Evolutionary conservation across 169 alveolate genomes (phyloP).

Genomic region (Plasmodium vivax): DNA sequence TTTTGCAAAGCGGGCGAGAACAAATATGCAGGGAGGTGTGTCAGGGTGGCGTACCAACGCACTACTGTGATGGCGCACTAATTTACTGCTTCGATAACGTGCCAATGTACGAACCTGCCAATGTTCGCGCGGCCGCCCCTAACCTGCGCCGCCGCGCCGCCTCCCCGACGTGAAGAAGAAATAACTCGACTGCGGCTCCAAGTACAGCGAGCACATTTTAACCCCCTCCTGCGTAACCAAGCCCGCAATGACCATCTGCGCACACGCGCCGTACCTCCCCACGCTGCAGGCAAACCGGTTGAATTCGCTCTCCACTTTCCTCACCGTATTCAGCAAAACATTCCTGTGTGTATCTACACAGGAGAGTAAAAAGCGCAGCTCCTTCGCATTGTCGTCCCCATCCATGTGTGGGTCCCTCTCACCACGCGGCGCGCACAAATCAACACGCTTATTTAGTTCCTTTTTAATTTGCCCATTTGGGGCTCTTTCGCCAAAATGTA

Average conservation of each 20-base stretch:
- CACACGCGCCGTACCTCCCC: not conserved
- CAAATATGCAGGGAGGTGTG: not conserved
- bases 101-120: not conserved
- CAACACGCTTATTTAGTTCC: not conserved
- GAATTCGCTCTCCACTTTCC: not conserved
- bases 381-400: not conserved
- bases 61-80: not conserved
- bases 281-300: not conserved
- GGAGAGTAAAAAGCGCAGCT: not conserved
- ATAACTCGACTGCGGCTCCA: slow-evolving; percentile 20
- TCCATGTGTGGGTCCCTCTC: not conserved
- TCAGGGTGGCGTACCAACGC: not conserved
- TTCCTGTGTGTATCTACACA: not conserved
- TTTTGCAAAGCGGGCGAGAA: not conserved
- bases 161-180: not conserved
- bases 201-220: slow-evolving; percentile 15
- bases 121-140: not conserved
- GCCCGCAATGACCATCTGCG: not conserved
- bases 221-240: slow-evolving; percentile 22
- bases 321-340: not conserved
- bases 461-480: not conserved
- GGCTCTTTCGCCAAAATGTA: not conserved
- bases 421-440: not conserved
- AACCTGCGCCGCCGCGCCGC: not conserved
- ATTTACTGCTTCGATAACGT: no score